Evolutionary conservation across 768 basidiomycete genomes (phyloP).

Genomic region (Pholiota molesta): DNA sequence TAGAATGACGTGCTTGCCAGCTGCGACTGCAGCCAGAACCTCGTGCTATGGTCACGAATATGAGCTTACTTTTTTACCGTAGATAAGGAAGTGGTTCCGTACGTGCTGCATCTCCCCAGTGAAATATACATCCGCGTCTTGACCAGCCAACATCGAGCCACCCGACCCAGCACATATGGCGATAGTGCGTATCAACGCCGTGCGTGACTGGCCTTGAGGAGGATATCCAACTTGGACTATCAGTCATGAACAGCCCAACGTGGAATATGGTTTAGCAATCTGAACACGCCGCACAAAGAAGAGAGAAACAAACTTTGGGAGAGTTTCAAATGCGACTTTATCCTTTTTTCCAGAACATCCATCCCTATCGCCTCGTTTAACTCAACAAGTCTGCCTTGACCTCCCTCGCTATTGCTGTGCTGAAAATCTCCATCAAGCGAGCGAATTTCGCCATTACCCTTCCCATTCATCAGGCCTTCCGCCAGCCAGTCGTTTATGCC

Average conservation of each 20-base stretch:
- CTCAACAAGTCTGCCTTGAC: constrained; percentile 70
- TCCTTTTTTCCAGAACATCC: constrained; percentile 60
- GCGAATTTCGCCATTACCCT: constrained; percentile 36
- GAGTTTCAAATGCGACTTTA: constrained; percentile 67
- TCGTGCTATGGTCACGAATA: constrained; percentile 64
- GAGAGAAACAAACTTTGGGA: constrained; percentile 33
- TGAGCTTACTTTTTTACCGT: constrained; percentile 23
- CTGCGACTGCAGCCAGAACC: constrained; percentile 77
- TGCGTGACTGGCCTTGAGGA: constrained; percentile 30
- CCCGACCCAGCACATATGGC: constrained; percentile 95
- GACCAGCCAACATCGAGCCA: constrained; percentile 70
- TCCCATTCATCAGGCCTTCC: constrained; percentile 45
- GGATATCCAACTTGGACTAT: constrained; percentile 73
- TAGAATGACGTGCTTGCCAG: constrained; percentile 79
- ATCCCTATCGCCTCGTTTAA: constrained; percentile 61
- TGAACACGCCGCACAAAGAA: constrained; percentile 18
- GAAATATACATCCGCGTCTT: constrained; percentile 83
- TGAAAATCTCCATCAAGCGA: constrained; percentile 40
- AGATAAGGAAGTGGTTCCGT: constrained; percentile 29
- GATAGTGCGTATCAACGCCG: constrained; percentile 53
- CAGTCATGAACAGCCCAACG: constrained; percentile 10
- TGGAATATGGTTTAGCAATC: constrained; percentile 19
- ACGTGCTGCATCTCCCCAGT: constrained; percentile 96
- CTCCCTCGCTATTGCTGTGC: constrained; percentile 47
- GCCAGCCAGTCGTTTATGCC: constrained; percentile 94